Percentiles rank a stretch among this genome's conserved stretches.
phyloP scores from a whole-genome alignment of 441 rosid genomes.

The Adansonia rubrostipa region DNA sequence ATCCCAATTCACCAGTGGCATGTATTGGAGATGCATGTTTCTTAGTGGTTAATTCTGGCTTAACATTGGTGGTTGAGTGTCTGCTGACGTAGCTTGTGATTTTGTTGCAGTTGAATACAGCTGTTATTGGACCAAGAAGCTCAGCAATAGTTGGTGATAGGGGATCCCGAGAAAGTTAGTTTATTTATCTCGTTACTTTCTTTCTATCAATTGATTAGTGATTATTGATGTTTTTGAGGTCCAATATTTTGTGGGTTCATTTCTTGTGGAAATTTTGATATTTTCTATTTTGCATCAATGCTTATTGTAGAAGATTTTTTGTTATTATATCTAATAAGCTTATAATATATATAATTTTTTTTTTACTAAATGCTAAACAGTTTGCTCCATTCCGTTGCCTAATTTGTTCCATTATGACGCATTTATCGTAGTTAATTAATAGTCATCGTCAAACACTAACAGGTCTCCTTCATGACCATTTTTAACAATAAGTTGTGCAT shows the following conservation, averaged over 20 bases:
- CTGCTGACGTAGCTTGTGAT: constrained; percentile 25
- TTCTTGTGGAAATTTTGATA: not conserved
- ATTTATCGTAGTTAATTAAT: not conserved
- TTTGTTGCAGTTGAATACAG: constrained; percentile 66
- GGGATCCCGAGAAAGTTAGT: constrained; percentile 85
- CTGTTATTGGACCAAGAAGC: constrained; percentile 61
- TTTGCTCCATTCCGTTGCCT: not conserved
- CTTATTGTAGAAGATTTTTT: not conserved
- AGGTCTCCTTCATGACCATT: not conserved
- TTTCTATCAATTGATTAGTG: not conserved
- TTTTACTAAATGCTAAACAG: not conserved
- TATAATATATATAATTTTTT: not conserved
- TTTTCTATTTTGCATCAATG: not conserved
- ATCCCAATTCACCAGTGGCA: not conserved
- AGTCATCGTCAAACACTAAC: not conserved
- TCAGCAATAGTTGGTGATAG: constrained; percentile 55
- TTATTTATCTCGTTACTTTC: not conserved
- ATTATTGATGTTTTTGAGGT: constrained; percentile 9
- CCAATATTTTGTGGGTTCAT: not conserved
- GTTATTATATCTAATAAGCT: not conserved
- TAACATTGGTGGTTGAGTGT: constrained; percentile 1
- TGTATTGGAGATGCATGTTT: constrained; percentile 4
- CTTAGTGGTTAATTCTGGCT: constrained; percentile 11
- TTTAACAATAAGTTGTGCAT: not conserved
- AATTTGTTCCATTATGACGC: not conserved